Evolutionary conservation across 805 yeast species (phyloP).

Genomic region (Metschnikowia borealis): DNA sequence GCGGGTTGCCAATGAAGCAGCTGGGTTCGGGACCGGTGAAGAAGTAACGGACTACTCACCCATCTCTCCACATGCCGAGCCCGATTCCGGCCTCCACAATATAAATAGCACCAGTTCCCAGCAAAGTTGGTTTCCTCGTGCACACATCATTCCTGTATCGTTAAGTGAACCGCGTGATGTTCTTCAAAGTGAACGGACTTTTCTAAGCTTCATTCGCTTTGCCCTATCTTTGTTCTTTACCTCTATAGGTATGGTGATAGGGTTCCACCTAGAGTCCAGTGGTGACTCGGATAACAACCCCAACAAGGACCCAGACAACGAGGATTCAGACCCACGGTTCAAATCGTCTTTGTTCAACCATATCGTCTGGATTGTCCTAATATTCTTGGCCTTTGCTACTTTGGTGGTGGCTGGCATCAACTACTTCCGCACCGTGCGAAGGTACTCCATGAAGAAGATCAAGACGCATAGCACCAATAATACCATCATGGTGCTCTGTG

Average conservation of each 20-base stretch:
- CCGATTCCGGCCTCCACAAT: background rate
- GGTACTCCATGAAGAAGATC: constrained; percentile 42
- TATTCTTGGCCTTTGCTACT: constrained; percentile 35
- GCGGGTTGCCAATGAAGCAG: background rate
- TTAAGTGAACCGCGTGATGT: constrained; percentile 50
- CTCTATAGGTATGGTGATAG: constrained; percentile 43
- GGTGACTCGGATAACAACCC: background rate
- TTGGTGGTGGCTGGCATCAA: constrained; percentile 37
- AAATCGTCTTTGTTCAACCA: constrained; percentile 8
- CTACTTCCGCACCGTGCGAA: constrained; percentile 42
- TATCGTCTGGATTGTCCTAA: constrained; percentile 34
- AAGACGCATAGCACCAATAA: constrained; percentile 32
- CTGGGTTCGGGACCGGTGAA: too few species aligned
- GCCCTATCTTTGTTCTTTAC: constrained; percentile 43
- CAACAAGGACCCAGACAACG: background rate
- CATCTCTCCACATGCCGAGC: background rate
- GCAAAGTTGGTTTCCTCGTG: constrained; percentile 11
- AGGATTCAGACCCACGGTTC: background rate
- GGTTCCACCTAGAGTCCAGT: constrained; percentile 40
- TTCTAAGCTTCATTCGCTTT: constrained; percentile 46
- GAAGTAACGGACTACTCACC: background rate
- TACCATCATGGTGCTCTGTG: constrained; percentile 28
- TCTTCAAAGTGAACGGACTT: constrained; percentile 51
- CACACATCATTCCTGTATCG: constrained; percentile 10
- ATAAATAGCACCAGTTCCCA: background rate